phyloP scores from a whole-genome alignment of 768 basidiomycete species.

The Agaricus blazei region DNA sequence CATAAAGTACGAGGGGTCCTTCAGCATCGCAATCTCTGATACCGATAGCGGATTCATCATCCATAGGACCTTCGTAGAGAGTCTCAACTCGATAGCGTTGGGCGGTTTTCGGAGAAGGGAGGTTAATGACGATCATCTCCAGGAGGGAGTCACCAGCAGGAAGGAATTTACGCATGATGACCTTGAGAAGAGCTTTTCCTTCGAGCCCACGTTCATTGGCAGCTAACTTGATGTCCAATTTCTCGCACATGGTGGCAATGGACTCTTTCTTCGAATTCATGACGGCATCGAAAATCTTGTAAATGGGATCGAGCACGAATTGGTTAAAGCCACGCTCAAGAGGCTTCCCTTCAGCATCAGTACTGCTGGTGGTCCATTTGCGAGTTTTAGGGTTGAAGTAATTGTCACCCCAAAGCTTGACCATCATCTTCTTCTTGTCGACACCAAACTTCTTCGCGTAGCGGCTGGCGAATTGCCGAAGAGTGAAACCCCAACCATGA shows the following conservation, averaged over 20 bases:
- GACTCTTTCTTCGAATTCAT: constrained; percentile 99
- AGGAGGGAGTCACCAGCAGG: constrained; percentile 97
- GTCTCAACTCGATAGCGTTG: constrained; percentile 99
- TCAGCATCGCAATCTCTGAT: constrained; percentile 98
- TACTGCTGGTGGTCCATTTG: constrained; percentile 87
- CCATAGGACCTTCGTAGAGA: constrained; percentile 99
- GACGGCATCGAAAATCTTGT: constrained; percentile 95
- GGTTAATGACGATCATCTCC: constrained; percentile 99
- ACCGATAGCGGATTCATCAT: constrained; percentile 98
- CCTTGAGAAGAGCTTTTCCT: constrained; percentile 94
- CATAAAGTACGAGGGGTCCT: constrained; percentile 93
- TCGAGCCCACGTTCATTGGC: constrained; percentile 90
- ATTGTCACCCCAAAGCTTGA: constrained; percentile 98
- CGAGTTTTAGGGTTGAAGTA: constrained; percentile 96
- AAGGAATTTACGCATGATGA: constrained; percentile 98
- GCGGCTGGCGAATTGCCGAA: constrained; percentile 91
- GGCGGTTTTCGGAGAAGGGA: constrained; percentile 95
- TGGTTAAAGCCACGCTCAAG: constrained; percentile 98
- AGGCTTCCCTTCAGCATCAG: constrained; percentile 77
- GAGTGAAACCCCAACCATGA: constrained; percentile 99
- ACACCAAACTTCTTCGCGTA: constrained; percentile 99
- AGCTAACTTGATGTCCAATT: constrained; percentile 90
- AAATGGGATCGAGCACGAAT: constrained; percentile 99
- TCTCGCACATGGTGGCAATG: constrained; percentile 81
- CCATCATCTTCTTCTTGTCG: constrained; percentile 97